Base-by-base conservation (phyloP, 2,329 filamentous ascomycete species). In the Phyllosticta paracitricarpa region DNA sequence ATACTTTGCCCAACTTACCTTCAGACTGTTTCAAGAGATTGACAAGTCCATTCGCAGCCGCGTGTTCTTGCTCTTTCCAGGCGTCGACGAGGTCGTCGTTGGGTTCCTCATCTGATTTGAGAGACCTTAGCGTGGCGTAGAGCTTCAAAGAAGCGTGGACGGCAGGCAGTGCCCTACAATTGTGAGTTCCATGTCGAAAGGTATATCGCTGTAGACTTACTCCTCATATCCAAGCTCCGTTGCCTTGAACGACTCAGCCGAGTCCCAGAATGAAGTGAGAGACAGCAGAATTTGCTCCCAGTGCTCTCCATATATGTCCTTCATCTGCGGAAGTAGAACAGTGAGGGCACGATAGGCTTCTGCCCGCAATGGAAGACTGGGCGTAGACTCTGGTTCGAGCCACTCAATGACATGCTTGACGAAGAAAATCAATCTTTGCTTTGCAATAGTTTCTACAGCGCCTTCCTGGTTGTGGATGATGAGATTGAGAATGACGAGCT, bases 81-180 rank as follows among this genome's bases (percentile, higher is more conserved):
- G 85, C 84, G 68, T 97, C 92, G 14, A 85, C 76, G 0, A 97
- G 80, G 70, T 97, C 93, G 64, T 97, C 93, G 64, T 96, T 97
- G 2, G 87, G 81, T 19, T 92, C 88, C 19, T 84, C 79, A 8
- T 69, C 69, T 22, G 69, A 69, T 0, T 76, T 74, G 0, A 93
- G 73, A 2, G 77, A 78, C 64, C 85, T 82, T 2, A 97, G 71
- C 0, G 79, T 78, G 17, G 79, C 79, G 63, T 87, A 84, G 0
- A 97, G 77, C 69, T 86, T 88, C 26, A 97, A 77, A 0, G 89
- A 89, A 4, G 88, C 81, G 68, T 92, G 82, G 0, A 91, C 77
- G 26, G 87, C 81, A 0, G 89, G 83, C 7, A 75, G 68, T 1
- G 69, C 65, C 53, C 70, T 71, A 54, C 3, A 35, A 24, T 25